These are phyloP conservation scores for Aspergillus sp. DNA, from an alignment of 2,329 filamentous ascomycete species.

Conservation along the genomic window DNA sequence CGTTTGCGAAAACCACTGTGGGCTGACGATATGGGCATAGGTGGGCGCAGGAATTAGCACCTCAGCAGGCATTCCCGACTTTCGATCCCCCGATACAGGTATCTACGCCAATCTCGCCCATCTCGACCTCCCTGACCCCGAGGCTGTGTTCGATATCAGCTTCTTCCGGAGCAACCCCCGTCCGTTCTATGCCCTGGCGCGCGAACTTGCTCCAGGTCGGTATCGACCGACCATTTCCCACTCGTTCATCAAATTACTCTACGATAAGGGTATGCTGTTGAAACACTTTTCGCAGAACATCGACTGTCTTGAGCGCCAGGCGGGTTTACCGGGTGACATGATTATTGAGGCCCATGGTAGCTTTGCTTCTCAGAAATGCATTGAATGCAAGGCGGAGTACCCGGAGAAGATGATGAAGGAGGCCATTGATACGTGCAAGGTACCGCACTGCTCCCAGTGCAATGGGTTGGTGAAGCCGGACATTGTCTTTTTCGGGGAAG, in stretches of 20 bases:
- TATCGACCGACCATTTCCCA: slow-evolving; percentile 88
- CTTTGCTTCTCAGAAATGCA: slow-evolving; percentile 86
- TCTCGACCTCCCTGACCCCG: slow-evolving; percentile 79
- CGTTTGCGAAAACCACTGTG: not conserved
- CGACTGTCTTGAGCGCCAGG: slow-evolving; percentile 84
- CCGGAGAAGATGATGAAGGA: slow-evolving; percentile 69
- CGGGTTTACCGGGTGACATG: slow-evolving; percentile 73
- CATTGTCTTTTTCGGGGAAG: slow-evolving; percentile 90
- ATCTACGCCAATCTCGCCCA: slow-evolving; percentile 88
- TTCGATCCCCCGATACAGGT: slow-evolving; percentile 86
- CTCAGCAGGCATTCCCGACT: slow-evolving; percentile 71
- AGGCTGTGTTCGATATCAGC: slow-evolving; percentile 88
- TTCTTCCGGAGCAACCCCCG: slow-evolving; percentile 81
- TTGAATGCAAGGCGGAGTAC: slow-evolving; percentile 74
- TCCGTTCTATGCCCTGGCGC: slow-evolving; percentile 88
- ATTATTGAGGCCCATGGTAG: slow-evolving; percentile 95
- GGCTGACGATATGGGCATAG: slow-evolving; percentile 23
- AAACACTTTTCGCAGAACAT: slow-evolving; percentile 98
- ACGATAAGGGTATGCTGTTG: slow-evolving; percentile 70
- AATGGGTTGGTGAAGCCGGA: slow-evolving; percentile 84
- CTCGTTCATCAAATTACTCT: slow-evolving; percentile 77
- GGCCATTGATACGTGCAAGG: slow-evolving; percentile 60
- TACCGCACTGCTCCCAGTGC: slow-evolving; percentile 69
- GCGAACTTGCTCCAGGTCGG: slow-evolving; percentile 86
- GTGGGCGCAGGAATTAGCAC: slow-evolving; percentile 76